These are phyloP conservation scores for Alternaria arborescens DNA, from an alignment of 2,329 filamentous ascomycete genomes.

Conservation along the genomic window DNA sequence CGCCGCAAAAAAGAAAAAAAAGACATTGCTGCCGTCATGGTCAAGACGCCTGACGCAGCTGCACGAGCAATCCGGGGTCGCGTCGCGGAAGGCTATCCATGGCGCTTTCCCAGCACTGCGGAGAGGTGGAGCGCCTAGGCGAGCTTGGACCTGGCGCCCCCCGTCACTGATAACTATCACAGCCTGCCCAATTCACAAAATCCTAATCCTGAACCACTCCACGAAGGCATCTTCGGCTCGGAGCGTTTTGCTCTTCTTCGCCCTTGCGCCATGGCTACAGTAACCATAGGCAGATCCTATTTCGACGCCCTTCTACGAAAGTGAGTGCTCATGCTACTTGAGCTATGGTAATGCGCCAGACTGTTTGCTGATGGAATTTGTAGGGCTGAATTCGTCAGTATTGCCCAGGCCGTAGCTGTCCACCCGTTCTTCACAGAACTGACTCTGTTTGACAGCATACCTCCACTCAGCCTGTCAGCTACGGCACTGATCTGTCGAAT, in stretches of 20 bases:
- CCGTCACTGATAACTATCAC: slow-evolving; percentile 28
- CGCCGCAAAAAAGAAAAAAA: background rate
- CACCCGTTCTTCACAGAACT: slow-evolving; percentile 3
- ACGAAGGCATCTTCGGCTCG: slow-evolving; percentile 14
- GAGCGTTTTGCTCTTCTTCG: slow-evolving; percentile 16
- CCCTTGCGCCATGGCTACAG: slow-evolving; percentile 51
- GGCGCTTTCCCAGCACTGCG: slow-evolving; percentile 29
- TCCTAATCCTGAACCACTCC: slow-evolving; percentile 14
- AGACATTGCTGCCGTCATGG: background rate
- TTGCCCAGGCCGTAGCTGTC: background rate
- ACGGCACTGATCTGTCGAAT: slow-evolving; percentile 45
- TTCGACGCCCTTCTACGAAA: slow-evolving; percentile 69
- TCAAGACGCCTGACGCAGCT: background rate
- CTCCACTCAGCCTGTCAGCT: slow-evolving; percentile 49
- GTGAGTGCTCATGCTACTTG: slow-evolving; percentile 55
- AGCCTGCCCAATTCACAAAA: slow-evolving; percentile 11
- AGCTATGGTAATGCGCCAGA: background rate
- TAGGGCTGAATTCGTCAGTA: slow-evolving; percentile 62
- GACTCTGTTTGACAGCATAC: slow-evolving; percentile 48
- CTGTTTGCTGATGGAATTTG: slow-evolving; percentile 34
- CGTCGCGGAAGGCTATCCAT: slow-evolving; percentile 15
- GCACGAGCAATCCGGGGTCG: slow-evolving; percentile 23
- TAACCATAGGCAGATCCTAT: slow-evolving; percentile 68
- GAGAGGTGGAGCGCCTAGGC: slow-evolving; percentile 28
- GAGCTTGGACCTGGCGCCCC: slow-evolving; percentile 32